These are phyloP conservation scores for Flaveria bidentis DNA, from an alignment of 129 eudicot species.

Conservation along the genomic window DNA sequence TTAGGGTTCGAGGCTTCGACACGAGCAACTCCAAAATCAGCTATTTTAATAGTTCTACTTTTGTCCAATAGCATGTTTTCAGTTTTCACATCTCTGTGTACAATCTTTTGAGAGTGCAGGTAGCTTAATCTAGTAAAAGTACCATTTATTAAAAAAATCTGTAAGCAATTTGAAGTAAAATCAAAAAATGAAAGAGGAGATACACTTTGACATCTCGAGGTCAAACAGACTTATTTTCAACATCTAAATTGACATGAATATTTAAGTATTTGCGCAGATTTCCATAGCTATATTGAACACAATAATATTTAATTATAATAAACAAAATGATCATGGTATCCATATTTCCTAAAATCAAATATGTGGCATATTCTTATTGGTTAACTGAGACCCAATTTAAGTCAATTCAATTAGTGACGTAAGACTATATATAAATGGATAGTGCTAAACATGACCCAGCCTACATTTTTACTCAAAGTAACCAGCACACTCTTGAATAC, in stretches of 20 bases:
- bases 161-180: neutral
- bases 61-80: conserved; percentile 94
- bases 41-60: conserved; percentile 68
- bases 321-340: neutral
- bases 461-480: too few species aligned
- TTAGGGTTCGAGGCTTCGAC: conserved; percentile 94
- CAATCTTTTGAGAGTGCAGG: conserved; percentile 83
- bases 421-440: neutral
- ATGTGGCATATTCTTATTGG: neutral
- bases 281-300: conserved; percentile 13
- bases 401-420: neutral
- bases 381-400: too few species aligned
- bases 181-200: neutral
- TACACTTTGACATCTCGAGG: conserved; percentile 22
- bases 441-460: too few species aligned
- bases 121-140: conserved; percentile 64
- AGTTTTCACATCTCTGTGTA: conserved; percentile 92
- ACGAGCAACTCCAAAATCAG: conserved; percentile 97
- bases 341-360: neutral
- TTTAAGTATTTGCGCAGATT: neutral
- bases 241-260: neutral
- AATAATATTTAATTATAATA: neutral
- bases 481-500: too few species aligned
- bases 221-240: neutral
- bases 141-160: conserved; percentile 3